phyloP scores from a whole-genome alignment of 805 yeast species.

The Sugiyamaella boreocaroliniensis region DNA sequence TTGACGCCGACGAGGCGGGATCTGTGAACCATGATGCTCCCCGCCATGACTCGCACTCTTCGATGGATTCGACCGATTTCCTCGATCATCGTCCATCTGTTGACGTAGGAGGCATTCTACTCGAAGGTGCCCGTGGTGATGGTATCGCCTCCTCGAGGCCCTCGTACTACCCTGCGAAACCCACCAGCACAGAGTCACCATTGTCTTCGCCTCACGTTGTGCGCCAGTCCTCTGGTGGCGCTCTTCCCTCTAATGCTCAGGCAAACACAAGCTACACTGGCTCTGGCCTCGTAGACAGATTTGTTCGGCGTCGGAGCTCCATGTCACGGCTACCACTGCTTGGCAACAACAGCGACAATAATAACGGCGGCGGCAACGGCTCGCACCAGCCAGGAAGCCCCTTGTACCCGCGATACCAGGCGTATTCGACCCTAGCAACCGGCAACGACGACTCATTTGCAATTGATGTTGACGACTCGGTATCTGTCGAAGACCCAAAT shows the following conservation, averaged over 20 bases:
- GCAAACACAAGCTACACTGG: not conserved
- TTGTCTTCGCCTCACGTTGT: not conserved
- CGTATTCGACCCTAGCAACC: not conserved
- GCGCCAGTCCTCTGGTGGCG: not conserved
- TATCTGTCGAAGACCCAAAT: not conserved
- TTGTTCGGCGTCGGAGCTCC: conserved; percentile 16
- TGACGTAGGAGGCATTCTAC: not conserved
- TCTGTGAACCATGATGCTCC: conserved; percentile 4
- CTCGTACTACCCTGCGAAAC: not conserved
- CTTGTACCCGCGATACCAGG: not conserved
- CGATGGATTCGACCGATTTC: conserved; percentile 14
- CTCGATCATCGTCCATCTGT: conserved; percentile 16
- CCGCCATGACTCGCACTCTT: not conserved
- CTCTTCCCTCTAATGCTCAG: not conserved
- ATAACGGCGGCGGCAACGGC: conserved; percentile 2
- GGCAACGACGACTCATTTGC: conserved; percentile 12
- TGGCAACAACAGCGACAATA: not conserved
- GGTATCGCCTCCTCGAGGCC: not conserved
- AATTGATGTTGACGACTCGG: conserved; percentile 5
- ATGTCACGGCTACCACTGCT: conserved; percentile 7
- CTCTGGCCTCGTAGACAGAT: conserved; percentile 13
- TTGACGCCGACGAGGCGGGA: conserved; percentile 9
- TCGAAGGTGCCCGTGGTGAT: not conserved
- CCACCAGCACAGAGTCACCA: not conserved
- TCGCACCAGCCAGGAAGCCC: no score